Evolutionary conservation across 163 green algal genomes (phyloP).

Genomic region (Smithsoniella earleae): DNA sequence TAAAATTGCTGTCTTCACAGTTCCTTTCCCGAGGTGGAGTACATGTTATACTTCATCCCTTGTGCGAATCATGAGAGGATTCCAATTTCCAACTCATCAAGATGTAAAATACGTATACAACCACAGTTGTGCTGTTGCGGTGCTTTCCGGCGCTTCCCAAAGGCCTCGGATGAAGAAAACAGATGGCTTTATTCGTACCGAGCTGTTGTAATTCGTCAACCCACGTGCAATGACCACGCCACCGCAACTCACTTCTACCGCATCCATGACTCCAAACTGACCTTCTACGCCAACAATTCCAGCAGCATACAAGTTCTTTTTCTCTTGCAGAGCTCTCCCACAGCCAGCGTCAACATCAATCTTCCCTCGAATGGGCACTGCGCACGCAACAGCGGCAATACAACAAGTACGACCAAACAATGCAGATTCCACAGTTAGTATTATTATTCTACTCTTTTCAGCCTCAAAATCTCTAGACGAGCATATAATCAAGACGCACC

Average conservation of each 20-base stretch:
- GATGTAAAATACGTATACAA: no score
- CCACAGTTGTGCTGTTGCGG: no score
- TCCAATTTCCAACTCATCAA: no score
- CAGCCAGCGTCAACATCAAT: slow-evolving; percentile 32
- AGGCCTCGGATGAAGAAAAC: no score
- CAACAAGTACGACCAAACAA: neutral
- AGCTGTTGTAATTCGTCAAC: slow-evolving; percentile 4
- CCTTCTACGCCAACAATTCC: slow-evolving; percentile 28
- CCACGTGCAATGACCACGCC: neutral
- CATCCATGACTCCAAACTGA: slow-evolving; percentile 23
- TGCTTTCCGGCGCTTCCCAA: no score
- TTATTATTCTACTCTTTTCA: no score
- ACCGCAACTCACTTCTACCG: neutral
- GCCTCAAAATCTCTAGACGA: no score
- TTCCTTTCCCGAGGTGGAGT: no score
- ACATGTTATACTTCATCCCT: no score
- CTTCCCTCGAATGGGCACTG: slow-evolving; percentile 40
- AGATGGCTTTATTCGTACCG: no score
- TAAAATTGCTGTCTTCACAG: no score
- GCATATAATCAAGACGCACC: slow-evolving; percentile 36
- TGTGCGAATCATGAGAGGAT: no score
- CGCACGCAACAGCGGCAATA: neutral
- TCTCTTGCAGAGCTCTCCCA: neutral
- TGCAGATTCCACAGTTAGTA: neutral
- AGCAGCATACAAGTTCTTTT: slow-evolving; percentile 31